These are phyloP conservation scores for Zygosaccharomyces rouxii DNA, from an alignment of 805 yeast species.

Conservation along the genomic window DNA sequence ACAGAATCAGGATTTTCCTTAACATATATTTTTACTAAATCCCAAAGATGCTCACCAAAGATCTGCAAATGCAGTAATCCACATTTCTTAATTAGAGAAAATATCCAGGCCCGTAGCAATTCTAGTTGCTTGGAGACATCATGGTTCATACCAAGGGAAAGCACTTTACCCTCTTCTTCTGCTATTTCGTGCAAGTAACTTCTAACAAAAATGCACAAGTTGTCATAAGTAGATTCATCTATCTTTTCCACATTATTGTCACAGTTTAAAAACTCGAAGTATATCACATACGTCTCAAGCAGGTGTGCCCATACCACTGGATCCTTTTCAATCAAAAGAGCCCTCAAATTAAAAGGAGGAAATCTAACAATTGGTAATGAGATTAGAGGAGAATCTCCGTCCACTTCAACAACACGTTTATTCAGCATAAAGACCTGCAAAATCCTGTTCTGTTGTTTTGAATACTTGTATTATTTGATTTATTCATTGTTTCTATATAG, in stretches of 20 bases:
- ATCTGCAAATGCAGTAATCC: slow-evolving; percentile 55
- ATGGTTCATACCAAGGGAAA: slow-evolving; percentile 69
- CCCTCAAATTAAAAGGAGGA: slow-evolving; percentile 71
- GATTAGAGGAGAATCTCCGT: slow-evolving; percentile 20
- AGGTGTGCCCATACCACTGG: slow-evolving; percentile 81
- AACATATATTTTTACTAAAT: slow-evolving; percentile 53
- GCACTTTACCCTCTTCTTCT: slow-evolving; percentile 54
- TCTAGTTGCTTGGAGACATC: slow-evolving; percentile 56
- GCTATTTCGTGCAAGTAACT: slow-evolving; percentile 57
- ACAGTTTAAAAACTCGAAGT: slow-evolving; percentile 45
- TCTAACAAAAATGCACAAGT: slow-evolving; percentile 51
- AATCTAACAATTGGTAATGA: slow-evolving; percentile 58
- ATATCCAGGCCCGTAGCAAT: slow-evolving; percentile 45
- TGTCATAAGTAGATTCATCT: slow-evolving; percentile 53
- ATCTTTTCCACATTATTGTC: slow-evolving; percentile 39
- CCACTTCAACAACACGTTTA: slow-evolving; percentile 17
- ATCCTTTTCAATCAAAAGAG: slow-evolving; percentile 74
- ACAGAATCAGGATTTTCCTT: slow-evolving; percentile 42
- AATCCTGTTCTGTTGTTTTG: neutral
- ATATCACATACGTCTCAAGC: slow-evolving; percentile 55
- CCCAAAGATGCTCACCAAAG: slow-evolving; percentile 62
- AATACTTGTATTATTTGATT: neutral
- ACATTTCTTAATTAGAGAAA: slow-evolving; percentile 46
- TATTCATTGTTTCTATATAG: too few species aligned
- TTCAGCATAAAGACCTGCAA: slow-evolving; percentile 6